A percentile compares a stretch with the other conserved stretches of the same genome.
Conservation (phyloP, 2,329 filamentous ascomycete species). For the Ceratocystis lukuohia region DNA sequence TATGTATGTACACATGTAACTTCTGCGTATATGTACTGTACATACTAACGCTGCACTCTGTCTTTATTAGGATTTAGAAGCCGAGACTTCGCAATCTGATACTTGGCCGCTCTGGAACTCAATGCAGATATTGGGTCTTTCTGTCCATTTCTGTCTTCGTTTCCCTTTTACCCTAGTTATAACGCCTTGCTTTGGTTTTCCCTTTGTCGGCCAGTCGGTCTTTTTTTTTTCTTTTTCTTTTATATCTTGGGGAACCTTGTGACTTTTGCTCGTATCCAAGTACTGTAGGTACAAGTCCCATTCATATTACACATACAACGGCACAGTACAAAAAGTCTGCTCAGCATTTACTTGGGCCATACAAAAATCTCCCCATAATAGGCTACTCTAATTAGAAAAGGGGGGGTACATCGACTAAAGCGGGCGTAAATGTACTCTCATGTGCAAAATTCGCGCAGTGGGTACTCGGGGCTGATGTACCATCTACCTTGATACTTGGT, state of each 20-base stretch:
- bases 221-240: not conserved
- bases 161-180: no score
- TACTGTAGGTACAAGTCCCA: not conserved
- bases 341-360: no score
- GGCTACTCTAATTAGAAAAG: not conserved
- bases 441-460: conserved; percentile 6
- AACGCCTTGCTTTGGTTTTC: no score
- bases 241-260: not conserved
- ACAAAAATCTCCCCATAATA: no score
- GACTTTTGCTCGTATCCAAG: not conserved
- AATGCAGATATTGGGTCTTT: not conserved
- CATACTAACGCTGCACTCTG: not conserved
- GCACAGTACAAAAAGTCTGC: not conserved
- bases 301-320: no score
- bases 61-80: not conserved
- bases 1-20: no score
- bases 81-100: not conserved
- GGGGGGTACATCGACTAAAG: conserved; percentile 6
- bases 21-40: no score
- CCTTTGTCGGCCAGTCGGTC: not conserved
- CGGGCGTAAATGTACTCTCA: not conserved
- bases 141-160: not conserved
- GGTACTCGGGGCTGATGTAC: not conserved
- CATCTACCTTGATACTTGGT: not conserved
- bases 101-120: not conserved